phyloP scores from a whole-genome alignment of 257 asterid species.

The Lycium ferocissimum region DNA sequence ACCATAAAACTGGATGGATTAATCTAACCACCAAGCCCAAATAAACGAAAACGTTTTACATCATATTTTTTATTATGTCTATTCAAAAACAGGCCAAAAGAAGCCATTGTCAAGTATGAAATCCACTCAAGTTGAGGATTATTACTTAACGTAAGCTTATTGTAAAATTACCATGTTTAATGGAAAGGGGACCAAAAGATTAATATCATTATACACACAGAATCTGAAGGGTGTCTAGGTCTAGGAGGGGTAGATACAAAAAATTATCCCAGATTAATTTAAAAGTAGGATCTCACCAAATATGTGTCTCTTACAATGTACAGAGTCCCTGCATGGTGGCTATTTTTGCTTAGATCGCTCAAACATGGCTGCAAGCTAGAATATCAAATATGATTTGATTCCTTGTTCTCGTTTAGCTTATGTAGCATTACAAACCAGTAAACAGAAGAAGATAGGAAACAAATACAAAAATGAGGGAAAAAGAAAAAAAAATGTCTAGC shows the following conservation, averaged over 20 bases:
- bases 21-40: no score
- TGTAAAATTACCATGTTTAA: background rate
- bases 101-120: background rate
- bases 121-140: background rate
- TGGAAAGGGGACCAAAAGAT: background rate
- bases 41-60: background rate
- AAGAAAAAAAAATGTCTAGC: background rate
- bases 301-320: background rate
- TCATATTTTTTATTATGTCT: background rate
- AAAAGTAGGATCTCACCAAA: background rate
- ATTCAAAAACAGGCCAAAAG: background rate
- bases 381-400: background rate
- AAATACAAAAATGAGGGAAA: background rate
- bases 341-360: background rate
- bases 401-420: background rate
- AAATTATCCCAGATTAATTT: background rate
- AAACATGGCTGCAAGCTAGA: background rate
- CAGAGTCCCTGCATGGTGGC: background rate
- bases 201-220: background rate
- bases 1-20: no score
- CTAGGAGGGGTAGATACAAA: background rate
- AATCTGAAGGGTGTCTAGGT: background rate
- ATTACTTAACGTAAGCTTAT: background rate
- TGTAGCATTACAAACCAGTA: background rate
- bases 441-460: background rate